phyloP scores from a whole-genome alignment of 2,329 filamentous ascomycete genomes.

The Trichoderma atroviride region DNA sequence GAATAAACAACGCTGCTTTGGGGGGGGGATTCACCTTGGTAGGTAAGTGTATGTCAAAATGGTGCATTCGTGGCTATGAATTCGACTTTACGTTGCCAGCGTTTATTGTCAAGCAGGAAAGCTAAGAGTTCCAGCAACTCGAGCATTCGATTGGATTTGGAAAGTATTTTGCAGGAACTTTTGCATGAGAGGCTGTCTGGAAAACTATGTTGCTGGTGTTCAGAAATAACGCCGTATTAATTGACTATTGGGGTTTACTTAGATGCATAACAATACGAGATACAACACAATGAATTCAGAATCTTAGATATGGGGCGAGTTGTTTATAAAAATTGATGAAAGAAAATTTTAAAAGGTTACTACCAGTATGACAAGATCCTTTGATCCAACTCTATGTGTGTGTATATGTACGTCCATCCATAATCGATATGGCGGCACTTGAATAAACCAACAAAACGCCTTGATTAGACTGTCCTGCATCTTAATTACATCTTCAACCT shows the following conservation, averaged over 20 bases:
- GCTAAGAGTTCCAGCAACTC: neutral
- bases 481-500: neutral
- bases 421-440: constrained; percentile 1
- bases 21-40: neutral
- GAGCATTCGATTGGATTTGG: neutral
- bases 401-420: constrained; percentile 16
- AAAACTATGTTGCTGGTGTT: neutral
- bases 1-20: neutral
- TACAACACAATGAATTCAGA: neutral
- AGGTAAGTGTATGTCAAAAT: neutral
- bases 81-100: neutral
- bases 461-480: constrained; percentile 14
- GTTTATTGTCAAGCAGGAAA: neutral
- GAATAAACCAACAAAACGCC: constrained; percentile 15
- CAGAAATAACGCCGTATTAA: neutral
- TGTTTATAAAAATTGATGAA: neutral
- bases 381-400: constrained; percentile 13
- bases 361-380: constrained; percentile 8
- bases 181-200: neutral
- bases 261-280: neutral
- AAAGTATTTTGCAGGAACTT: neutral
- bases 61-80: neutral
- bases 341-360: neutral
- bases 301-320: neutral
- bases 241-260: neutral